Base-by-base conservation (phyloP, 164 flowering plant species). In the Magnolia officinalis region DNA sequence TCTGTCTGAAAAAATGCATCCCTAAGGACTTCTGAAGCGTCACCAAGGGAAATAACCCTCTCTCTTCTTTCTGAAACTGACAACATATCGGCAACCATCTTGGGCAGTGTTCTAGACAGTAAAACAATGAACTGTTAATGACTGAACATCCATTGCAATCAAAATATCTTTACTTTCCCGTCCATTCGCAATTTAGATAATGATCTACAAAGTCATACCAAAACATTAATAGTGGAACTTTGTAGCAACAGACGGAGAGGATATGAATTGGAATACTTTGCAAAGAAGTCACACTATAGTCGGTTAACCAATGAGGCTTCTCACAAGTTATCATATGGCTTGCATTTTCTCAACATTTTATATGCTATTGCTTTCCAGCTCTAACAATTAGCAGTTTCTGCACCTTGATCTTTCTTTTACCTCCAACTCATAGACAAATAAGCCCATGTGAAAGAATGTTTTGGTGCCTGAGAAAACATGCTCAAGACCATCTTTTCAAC, bases 11-110 rank as follows among this genome's bases (percentile, higher is more conserved):
- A 82, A 84, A 96, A 89, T 75, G 97, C 99, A 81, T 91, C 97
- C 77, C 87, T 86, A 51, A 96, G 94, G 74, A 94, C 89, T 76
- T 92, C 94, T 70, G 99, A 92, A 78, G 97, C 98, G 84, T 96
- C 96, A 78, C 86, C 71, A 18, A 71, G 76, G 50, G 90, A 87
- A 72, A 96, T 77, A 78, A 96, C 90, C 83, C 74, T 85, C 78
- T 91, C 90, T 76, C 89, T 90, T 78, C 76, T 90, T 24, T 76
- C 80, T 50, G 91, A 74, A 83, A 88, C 92, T 2, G 91, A 87
- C 75, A 96, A 83, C 70, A 91, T 87, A 70, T 78, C 70, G 67
- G 96, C 87, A 77, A 94, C 82, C 76, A 78, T 85, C 84, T 88
- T 91, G 16, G 97, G 97, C 70, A 96, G 82, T 75, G 88, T 81